Evolutionary conservation across 2,329 filamentous ascomycete species (phyloP), one percentile per base, ranked within the genome.

Genomic region (Beauveria scarabaeidicola): DNA sequence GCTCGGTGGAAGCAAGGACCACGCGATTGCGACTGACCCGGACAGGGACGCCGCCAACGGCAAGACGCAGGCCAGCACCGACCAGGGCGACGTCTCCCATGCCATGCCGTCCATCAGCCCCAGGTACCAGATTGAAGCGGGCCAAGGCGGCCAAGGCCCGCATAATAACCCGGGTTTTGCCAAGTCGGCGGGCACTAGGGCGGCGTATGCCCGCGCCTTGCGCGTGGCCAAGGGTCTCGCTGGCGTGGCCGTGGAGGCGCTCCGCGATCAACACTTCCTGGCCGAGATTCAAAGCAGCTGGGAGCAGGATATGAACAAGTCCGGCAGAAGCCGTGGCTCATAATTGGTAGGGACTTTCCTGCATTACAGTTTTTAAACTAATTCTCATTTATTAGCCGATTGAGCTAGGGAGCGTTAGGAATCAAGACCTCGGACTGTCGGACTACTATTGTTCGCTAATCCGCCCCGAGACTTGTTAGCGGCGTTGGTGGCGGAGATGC

Each of bases 21-120:
- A 48, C 15, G 32, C 21, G 56, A 76, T 74, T 63, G 68, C 72
- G 0, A 62, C 62, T 1, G 70, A 75, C 32, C 71, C 72, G 11
- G 74, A 77, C 3, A 52, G 75, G 7, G 78, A 79, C 59, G 69
- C 74, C 56, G 67, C 74, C 10, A 65, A 68, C 4, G 76, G 77
- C 0, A 66, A 70, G 25, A 78, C 76, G n/a, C 76, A 73, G 65
- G 81, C 82, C 5, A 82, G 79, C 63, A 84, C 81, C 0, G 83
- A 86, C 65, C 81, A 84, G 69, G 83, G 83, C 0, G 77, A 86
- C 62, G 69, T 85, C 58, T 83, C 78, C 63, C 79, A 85, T 64
- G 78, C 74, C 1, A 76, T 84, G 73, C 83, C 82, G 43, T 81
- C 78, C 57, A 67, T 86, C 41, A 80, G 75, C 59, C 72, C 75